Percentiles rank a stretch among this genome's conserved stretches.
phyloP scores from a whole-genome alignment of 768 basidiomycete species.

The Hirschioporus abietinus region DNA sequence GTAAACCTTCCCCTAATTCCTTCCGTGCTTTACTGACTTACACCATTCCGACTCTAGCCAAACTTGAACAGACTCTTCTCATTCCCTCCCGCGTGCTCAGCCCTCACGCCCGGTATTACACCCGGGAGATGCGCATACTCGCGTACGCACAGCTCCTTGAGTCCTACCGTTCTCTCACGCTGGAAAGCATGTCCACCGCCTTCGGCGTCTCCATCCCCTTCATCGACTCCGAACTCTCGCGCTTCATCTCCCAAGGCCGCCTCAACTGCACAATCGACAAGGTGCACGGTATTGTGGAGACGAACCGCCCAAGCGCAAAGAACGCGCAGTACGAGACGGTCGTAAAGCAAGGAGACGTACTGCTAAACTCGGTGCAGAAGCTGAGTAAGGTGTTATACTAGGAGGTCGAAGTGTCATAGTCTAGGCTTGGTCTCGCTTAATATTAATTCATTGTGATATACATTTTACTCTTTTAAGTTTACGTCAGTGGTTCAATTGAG shows the following conservation, averaged over 20 bases:
- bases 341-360: slow-evolving; percentile 86
- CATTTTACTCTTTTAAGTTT: background rate
- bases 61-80: slow-evolving; percentile 83
- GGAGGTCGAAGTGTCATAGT: slow-evolving; percentile 6
- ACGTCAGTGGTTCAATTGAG: slow-evolving; percentile 1
- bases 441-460: background rate
- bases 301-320: slow-evolving; percentile 71
- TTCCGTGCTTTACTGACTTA: slow-evolving; percentile 3
- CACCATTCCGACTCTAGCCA: slow-evolving; percentile 41
- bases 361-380: slow-evolving; percentile 83
- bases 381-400: slow-evolving; percentile 82
- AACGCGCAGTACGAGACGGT: slow-evolving; percentile 88
- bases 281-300: slow-evolving; percentile 91
- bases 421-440: background rate
- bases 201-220: slow-evolving; percentile 90
- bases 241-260: slow-evolving; percentile 85
- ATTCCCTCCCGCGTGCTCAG: slow-evolving; percentile 82
- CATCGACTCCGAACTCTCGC: slow-evolving; percentile 89
- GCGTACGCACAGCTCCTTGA: slow-evolving; percentile 93
- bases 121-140: slow-evolving; percentile 93
- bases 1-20: slow-evolving; percentile 32
- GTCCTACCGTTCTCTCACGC: slow-evolving; percentile 81
- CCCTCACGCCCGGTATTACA: slow-evolving; percentile 84
- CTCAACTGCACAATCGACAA: slow-evolving; percentile 90
- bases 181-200: slow-evolving; percentile 77